Evolutionary conservation across 202 grass and related monocot genomes (phyloP), one percentile per base, ranked within the genome.

Genomic region (Musa balbisiana): DNA sequence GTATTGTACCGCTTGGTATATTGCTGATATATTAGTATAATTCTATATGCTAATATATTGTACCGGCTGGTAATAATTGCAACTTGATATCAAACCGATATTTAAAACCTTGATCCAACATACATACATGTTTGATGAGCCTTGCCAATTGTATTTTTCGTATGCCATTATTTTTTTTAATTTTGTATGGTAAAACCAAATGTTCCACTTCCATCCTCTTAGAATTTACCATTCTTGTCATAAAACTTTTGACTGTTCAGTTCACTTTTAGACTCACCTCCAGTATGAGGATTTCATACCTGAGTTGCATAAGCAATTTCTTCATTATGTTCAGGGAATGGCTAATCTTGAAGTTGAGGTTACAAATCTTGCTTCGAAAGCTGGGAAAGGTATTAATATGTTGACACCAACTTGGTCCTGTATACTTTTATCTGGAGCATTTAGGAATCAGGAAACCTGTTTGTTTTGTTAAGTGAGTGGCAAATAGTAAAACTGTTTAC

Each of bases 271-370:
- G 25, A 51, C 0, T 69, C 15, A 19, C 50, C 16, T 69, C 10
- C 64, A 69, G 8, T 69, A 17, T n/a, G 43, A 51, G 43, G 43
- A 26, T 26, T 55, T 55, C 11, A 10, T 23, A 16, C 24, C 52
- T 55, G 52, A 73, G 15, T 29, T 67, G 64, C 4, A 43, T 43
- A 43, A 43, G 33, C 22, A 53, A 53, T 22, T 73, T 74, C 52
- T 72, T 21, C 66, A 75, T 70, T 77, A 51, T 89, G 82, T 88
- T 65, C 83, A 98, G 94, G 94, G 88, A 73, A 85, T 82, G 51
- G 86, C 94, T 82, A 87, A 86, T 89, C 88, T 98, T 75, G 91
- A 98, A 84, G 88, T 98, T 88, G 94, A 98, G 87, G 86, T 98
- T 76, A 98, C 94, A 75, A 98, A 98, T 89, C 88, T 98, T 86